Percentiles rank a stretch among this genome's conserved stretches.
phyloP scores from a whole-genome alignment of 805 yeast species.

The Torulaspora maleeae region DNA sequence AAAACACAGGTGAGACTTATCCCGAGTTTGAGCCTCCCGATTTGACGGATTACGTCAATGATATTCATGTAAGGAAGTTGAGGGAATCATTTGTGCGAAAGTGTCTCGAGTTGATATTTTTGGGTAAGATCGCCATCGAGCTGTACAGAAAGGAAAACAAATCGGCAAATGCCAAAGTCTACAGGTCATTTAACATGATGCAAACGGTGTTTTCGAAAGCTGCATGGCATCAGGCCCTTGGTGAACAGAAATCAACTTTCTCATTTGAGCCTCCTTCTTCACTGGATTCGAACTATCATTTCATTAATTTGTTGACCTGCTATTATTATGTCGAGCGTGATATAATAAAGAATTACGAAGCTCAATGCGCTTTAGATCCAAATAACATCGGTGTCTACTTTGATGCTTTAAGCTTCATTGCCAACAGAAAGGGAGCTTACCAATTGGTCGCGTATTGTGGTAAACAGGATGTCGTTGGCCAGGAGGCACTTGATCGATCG shows the following conservation, averaged over 20 bases:
- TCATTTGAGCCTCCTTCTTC: conserved; percentile 20
- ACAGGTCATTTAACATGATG: conserved; percentile 29
- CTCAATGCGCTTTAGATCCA: conserved; percentile 42
- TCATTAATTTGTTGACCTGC: conserved; percentile 45
- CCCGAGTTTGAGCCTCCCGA: conserved; percentile 47
- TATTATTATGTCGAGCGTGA: conserved; percentile 47
- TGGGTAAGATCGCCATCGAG: conserved; percentile 37
- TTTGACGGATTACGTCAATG: conserved; percentile 33
- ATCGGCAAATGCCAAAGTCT: conserved; percentile 13
- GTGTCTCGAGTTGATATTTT: conserved; percentile 48
- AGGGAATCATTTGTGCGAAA: conserved; percentile 53
- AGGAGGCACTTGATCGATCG: conserved; percentile 43
- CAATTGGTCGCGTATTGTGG: conserved; percentile 45
- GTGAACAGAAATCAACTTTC: conserved; percentile 28
- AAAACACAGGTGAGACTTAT: conserved; percentile 20
- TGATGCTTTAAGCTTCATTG: conserved; percentile 52
- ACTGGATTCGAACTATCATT: conserved; percentile 32
- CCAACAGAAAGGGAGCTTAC: conserved; percentile 46
- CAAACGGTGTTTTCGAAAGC: conserved; percentile 27
- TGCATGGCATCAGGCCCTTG: conserved; percentile 33
- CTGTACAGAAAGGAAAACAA: conserved; percentile 11
- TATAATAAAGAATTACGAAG: conserved; percentile 46
- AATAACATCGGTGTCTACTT: conserved; percentile 46
- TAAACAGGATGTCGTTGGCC: conserved; percentile 51
- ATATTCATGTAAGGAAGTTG: conserved; percentile 31